Base-by-base conservation (phyloP, 1,139 yeast species). In the Blastobotrys capitulatus region DNA sequence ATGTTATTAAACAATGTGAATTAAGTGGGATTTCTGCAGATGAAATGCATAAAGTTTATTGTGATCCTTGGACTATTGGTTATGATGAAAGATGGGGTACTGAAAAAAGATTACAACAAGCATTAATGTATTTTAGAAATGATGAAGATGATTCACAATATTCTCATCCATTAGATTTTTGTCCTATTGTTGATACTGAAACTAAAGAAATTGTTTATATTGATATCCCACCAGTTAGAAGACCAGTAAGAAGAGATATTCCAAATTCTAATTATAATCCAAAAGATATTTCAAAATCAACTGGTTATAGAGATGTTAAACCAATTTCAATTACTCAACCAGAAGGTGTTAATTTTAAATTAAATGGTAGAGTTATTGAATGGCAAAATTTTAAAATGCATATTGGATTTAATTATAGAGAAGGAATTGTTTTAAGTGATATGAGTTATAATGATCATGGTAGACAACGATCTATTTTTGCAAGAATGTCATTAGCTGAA, bases 11-110 rank as follows among this genome's bases (percentile, higher is more conserved):
- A 66, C 90, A 85, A 70, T 83, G 90, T 73, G 78, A 72, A 47
- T 63, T 83, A 52, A 78, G 84, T 41, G 92, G 92, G 48, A 37
- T 48, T 19, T 10, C 15, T 10, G 42, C 47, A 18, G 47, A 48
- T 22, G 50, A 48, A 25, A 84, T 85, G 86, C 73, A 78, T 67
- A 78, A 80, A 60, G 77, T 85, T 46, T 84, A 82, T 73, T 84
- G 92, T 72, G 94, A 85, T 66, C 88, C 92, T 52, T 85, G 94
- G 94, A 83, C 92, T 45, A 83, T 85, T 63, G 92, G 92, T 52
- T 83, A 80, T 64, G 94, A 85, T 64, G 92, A 83, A 69, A 77
- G 92, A 69, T 85, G 88, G 86, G 92, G 92, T 44, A 78, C 85
- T 44, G 74, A 79, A 43, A 76, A 78, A 66, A 76, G 94, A 68